Evolutionary conservation across 768 basidiomycete species (phyloP).

Genomic region (Lactarius evosmus): DNA sequence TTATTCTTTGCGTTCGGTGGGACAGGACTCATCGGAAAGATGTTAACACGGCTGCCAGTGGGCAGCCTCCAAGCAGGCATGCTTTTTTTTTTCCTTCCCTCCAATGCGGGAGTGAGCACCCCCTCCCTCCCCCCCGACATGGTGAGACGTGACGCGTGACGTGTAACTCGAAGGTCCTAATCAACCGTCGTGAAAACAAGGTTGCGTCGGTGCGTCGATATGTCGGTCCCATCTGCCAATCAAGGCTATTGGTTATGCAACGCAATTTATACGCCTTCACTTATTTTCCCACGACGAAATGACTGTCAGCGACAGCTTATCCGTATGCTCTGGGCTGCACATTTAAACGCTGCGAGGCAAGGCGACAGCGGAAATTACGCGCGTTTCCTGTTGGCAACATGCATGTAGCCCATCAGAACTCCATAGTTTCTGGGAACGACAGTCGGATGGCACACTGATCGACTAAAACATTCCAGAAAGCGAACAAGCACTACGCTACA

Average conservation of each 20-base stretch:
- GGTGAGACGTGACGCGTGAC: background rate
- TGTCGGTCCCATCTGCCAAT: background rate
- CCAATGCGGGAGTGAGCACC: background rate
- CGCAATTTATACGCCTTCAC: background rate
- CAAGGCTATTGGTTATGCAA: background rate
- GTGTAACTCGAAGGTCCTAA: background rate
- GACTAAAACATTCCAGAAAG: constrained; percentile 25
- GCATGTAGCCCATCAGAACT: constrained; percentile 5
- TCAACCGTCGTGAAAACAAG: background rate
- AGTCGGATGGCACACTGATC: constrained; percentile 6
- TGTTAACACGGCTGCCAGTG: background rate
- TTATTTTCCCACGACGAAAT: background rate
- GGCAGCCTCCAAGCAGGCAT: background rate
- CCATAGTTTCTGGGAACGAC: constrained; percentile 2
- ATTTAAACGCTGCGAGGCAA: background rate
- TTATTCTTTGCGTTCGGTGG: background rate
- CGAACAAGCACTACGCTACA: constrained; percentile 35
- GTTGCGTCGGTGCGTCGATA: background rate
- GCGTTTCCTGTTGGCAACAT: constrained; percentile 1
- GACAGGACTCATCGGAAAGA: background rate
- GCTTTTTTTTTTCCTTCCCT: background rate
- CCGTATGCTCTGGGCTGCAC: background rate
- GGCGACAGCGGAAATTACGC: constrained; percentile 9
- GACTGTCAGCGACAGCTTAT: background rate
- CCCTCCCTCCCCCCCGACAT: too few species aligned